Evolutionary conservation across 768 basidiomycete genomes (phyloP), one percentile per base, ranked within the genome.

Genomic region (Kwoniella shandongensis): DNA sequence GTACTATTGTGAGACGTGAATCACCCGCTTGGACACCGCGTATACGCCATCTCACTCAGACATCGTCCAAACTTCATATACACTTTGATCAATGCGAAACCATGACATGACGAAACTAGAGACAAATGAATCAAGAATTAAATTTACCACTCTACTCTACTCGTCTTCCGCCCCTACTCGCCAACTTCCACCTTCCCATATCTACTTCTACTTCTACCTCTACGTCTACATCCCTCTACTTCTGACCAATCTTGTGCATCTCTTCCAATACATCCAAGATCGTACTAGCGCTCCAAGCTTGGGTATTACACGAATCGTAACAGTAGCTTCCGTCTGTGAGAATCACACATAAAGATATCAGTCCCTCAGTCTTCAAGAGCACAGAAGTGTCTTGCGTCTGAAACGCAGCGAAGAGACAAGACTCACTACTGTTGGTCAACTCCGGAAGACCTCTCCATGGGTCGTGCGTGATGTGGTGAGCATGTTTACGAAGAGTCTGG

Each of bases 241-340:
- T 8, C 41, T 51, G 50, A 23, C 56, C 56, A 23, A 68, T 57
- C 57, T 63, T 69, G 63, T 88, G 83, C 52, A 88, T 89, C 45
- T 81, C 83, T 66, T 91, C 85, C 48, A 96, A 76, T 75, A 93
- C 88, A 78, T 96, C 93, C 25, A 98, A 80, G 62, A 97, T 76
- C 22, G 91, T 94, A 75, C 89, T 91, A 44, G 90, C 85, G 69
- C 89, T 91, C 96, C 94, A 98, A 3, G 94, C 96, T 73, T 98
- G 96, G 25, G 96, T 92, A 44, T 82, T 80, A 73, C 94, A 98
- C 44, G 91, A 91, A 76, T 98, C 93, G 49, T 76, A 76, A 73
- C 94, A 98, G 77, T 84, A 85, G 36, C 79, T 78, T 11, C 93
- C 94, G 61, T 91, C 83, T 72, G 38, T 22, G 32, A 13, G 53